Base-by-base conservation (phyloP, 176 grass and related monocot genomes). In the Musa troglodytarum region DNA sequence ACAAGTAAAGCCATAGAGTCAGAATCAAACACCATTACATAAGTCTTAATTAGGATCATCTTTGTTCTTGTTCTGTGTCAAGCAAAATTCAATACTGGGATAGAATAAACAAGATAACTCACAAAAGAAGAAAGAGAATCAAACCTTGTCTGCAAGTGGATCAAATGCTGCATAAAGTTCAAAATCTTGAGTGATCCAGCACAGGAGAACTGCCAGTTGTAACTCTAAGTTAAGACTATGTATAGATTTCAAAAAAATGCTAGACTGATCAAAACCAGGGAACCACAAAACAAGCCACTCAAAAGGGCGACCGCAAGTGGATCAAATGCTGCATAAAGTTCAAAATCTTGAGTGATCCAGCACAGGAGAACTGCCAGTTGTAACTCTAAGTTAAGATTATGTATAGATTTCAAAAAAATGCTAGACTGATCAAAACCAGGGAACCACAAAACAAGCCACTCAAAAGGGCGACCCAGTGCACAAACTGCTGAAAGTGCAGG, bases 171-270 rank as follows among this genome's bases (percentile, higher is more conserved):
- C 90, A 79, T 99, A 99, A 16, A 99, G 82, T 71, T 99, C 95
- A 84, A 99, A 99, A 81, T 99, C 91, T 83, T 94, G 95, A 56
- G 95, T 99, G 80, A 99, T 94, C 95, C 95, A 99, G 76, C 91
- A 94, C 65, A 99, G 79, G 7, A 94, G 22, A 87, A 94, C 95
- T 99, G 82, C 79, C 65, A 11, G 53, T 8, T 77, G 53, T 49
- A n/a, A 50, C 59, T 76, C 53, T n/a, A 43, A 72, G 28, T 74
- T 21, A 82, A 73, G 8, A 51, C 20, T 21, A 70, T 21, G 17
- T 1, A 52, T 2, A 21, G 8, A 49, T 17, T 55, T 74, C 7
- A 50, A 49, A n/a, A 24, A 54, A 25, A 14, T 5, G 2, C n/a
- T 23, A 72, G 10, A 14, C n/a, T 49, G 43, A 72, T 23, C 9